Evolutionary conservation across 1,139 yeast species (phyloP).

Genomic region (Scheffersomyces parashehatae): DNA sequence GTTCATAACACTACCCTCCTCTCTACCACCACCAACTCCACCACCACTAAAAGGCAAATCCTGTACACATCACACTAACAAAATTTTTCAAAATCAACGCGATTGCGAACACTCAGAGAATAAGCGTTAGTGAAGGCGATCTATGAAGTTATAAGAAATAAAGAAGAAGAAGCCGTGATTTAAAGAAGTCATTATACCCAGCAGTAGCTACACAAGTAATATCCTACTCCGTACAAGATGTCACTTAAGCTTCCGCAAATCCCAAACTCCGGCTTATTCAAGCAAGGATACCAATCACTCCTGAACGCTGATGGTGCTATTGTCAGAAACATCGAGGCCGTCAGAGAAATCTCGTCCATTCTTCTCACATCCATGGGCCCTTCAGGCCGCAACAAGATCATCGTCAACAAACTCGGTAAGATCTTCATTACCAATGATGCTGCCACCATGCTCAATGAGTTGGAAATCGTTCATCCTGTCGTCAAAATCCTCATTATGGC

Average conservation of each 20-base stretch:
- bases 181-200: no score
- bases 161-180: no score
- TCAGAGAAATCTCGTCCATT: constrained; percentile 88
- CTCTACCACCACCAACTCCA: no score
- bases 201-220: no score
- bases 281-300: constrained; percentile 92
- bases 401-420: constrained; percentile 79
- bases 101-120: no score
- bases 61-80: no score
- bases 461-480: constrained; percentile 96
- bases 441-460: constrained; percentile 90
- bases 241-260: constrained; percentile 90
- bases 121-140: no score
- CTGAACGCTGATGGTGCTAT: constrained; percentile 94
- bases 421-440: constrained; percentile 94
- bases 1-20: no score
- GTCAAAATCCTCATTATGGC: constrained; percentile 96
- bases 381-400: constrained; percentile 93
- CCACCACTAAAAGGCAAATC: no score
- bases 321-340: constrained; percentile 87
- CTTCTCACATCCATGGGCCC: constrained; percentile 96
- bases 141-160: no score
- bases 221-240: constrained; percentile 41
- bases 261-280: constrained; percentile 90
- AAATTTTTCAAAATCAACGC: no score